Conservation (phyloP, 179 eudicot species). For the Beta macrorhiza region DNA sequence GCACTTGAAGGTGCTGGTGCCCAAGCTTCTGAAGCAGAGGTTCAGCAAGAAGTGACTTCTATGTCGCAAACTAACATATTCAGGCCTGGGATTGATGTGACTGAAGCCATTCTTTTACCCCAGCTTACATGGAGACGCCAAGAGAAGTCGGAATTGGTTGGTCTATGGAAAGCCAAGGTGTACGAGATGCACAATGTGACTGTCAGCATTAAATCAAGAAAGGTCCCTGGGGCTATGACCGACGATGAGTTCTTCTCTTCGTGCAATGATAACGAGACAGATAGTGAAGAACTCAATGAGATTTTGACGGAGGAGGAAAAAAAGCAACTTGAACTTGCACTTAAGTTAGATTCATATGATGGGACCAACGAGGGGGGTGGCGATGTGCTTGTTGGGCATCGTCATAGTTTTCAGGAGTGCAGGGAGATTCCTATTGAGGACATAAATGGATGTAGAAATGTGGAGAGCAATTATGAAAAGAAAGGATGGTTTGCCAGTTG, state of each 20-base stretch:
- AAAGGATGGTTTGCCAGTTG: constrained; percentile 42
- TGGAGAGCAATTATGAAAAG: constrained; percentile 33
- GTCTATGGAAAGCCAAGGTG: constrained; percentile 83
- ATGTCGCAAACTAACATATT: constrained; percentile 89
- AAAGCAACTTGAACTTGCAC: constrained; percentile 40
- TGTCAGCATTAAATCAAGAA: constrained; percentile 87
- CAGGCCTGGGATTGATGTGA: constrained; percentile 94
- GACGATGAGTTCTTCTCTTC: constrained; percentile 70
- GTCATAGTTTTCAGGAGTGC: constrained; percentile 31
- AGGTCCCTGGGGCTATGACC: constrained; percentile 88
- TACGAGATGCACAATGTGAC: constrained; percentile 95
- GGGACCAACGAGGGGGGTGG: constrained; percentile 21
- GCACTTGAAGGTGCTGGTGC: constrained; percentile 83
- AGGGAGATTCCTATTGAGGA: constrained; percentile 38
- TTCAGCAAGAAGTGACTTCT: constrained; percentile 68
- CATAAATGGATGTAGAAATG: constrained; percentile 16
- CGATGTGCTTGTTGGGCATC: constrained; percentile 26
- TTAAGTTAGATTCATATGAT: constrained; percentile 31
- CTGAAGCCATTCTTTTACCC: constrained; percentile 84
- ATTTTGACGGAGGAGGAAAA: constrained; percentile 37
- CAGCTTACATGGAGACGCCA: constrained; percentile 85
- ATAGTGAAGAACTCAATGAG: constrained; percentile 31
- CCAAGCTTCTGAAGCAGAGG: constrained; percentile 70
- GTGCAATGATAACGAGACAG: constrained; percentile 32
- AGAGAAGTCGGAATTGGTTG: constrained; percentile 76